These are phyloP conservation scores for Chaetomiaceae sp. DNA, from an alignment of 2,329 filamentous ascomycete species.

Conservation along the genomic window DNA sequence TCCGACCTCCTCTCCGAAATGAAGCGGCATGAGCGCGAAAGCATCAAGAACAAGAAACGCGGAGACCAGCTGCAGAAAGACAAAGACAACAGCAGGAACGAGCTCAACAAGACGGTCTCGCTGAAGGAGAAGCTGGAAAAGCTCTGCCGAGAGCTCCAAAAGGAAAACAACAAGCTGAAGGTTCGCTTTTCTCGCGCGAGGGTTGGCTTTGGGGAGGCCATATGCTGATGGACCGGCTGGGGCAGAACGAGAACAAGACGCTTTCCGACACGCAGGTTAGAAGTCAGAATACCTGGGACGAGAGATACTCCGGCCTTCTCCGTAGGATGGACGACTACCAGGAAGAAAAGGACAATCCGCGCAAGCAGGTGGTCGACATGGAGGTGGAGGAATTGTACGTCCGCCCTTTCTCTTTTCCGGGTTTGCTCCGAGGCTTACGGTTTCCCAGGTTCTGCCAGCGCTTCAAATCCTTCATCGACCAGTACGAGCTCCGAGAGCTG, in stretches of 20 bases:
- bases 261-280: constrained; percentile 81
- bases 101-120: constrained; percentile 82
- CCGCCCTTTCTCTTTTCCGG: neutral
- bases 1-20: constrained; percentile 89
- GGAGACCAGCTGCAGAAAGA: constrained; percentile 95
- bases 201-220: neutral
- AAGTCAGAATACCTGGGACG: constrained; percentile 77
- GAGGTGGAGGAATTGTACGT: constrained; percentile 85
- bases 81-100: constrained; percentile 82
- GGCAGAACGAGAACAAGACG: constrained; percentile 85
- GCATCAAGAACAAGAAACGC: constrained; percentile 92
- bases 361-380: constrained; percentile 75
- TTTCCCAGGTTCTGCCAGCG: constrained; percentile 66
- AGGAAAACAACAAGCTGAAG: constrained; percentile 98
- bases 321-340: constrained; percentile 85
- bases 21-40: constrained; percentile 91
- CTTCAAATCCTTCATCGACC: constrained; percentile 95
- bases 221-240: constrained; percentile 16
- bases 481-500: constrained; percentile 91
- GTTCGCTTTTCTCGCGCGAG: constrained; percentile 39
- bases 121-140: constrained; percentile 98
- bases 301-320: constrained; percentile 74
- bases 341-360: constrained; percentile 77
- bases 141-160: constrained; percentile 85
- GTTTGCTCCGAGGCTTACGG: constrained; percentile 32